Evolutionary conservation across 768 basidiomycete genomes (phyloP).

Genomic region (Mycena latifolia): DNA sequence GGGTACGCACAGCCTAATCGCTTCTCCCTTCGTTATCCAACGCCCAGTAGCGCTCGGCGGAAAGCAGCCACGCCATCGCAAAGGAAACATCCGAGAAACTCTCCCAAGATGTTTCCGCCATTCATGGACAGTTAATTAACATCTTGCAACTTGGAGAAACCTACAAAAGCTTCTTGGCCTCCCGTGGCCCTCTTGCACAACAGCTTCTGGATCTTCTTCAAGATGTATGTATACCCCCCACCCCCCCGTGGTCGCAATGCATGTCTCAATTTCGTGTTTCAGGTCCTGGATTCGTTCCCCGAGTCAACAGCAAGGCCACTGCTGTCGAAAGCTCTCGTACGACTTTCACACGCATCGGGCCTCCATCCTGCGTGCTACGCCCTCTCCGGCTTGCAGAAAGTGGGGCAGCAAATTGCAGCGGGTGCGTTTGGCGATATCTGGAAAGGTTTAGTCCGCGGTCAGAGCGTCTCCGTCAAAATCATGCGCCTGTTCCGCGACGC

Average conservation of each 20-base stretch:
- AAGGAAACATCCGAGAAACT: constrained; percentile 5
- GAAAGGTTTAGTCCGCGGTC: constrained; percentile 28
- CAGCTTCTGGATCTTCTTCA: constrained; percentile 30
- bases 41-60: not conserved
- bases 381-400: constrained; percentile 23
- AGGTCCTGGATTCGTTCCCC: constrained; percentile 30
- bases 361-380: constrained; percentile 31
- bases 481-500: constrained; percentile 21
- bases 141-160: constrained; percentile 10
- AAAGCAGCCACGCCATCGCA: not conserved
- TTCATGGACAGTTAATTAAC: constrained; percentile 8
- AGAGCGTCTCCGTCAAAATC: constrained; percentile 34
- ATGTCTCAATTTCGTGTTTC: not conserved
- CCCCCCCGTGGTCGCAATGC: not conserved
- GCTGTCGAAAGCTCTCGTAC: constrained; percentile 28
- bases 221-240: constrained; percentile 18
- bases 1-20: not conserved
- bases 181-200: constrained; percentile 18
- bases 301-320: constrained; percentile 7
- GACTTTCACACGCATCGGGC: constrained; percentile 26
- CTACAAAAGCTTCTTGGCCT: constrained; percentile 18
- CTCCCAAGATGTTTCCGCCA: constrained; percentile 14
- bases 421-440: constrained; percentile 37
- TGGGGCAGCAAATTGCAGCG: constrained; percentile 29
- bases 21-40: not conserved